A percentile compares a stretch with the other conserved stretches of the same genome.
These are phyloP conservation scores for Talaromyces proteolyticus DNA, from an alignment of 495 filamentous ascomycete species.

Conservation along the genomic window DNA sequence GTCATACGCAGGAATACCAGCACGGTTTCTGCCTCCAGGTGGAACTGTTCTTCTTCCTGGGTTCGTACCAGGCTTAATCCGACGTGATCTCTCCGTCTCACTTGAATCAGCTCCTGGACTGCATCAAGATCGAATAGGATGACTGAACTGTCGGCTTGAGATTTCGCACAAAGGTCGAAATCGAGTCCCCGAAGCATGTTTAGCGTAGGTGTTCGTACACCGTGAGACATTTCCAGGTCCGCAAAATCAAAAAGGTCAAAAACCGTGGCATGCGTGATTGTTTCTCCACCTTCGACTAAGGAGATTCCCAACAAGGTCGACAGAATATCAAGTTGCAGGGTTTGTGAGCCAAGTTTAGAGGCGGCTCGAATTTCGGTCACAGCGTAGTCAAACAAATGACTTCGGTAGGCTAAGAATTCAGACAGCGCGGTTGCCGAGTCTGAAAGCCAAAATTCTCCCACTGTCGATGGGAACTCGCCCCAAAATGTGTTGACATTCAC, in stretches of 20 bases:
- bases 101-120: conserved; percentile 55
- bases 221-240: conserved; percentile 55
- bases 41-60: conserved; percentile 51
- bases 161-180: conserved; percentile 50
- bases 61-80: conserved; percentile 42
- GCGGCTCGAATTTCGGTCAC: conserved; percentile 78
- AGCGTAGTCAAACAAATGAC: conserved; percentile 73
- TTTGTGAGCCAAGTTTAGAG: conserved; percentile 60
- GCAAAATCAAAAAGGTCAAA: conserved; percentile 95
- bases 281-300: conserved; percentile 51
- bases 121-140: conserved; percentile 51
- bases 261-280: conserved; percentile 61
- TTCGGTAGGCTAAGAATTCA: conserved; percentile 69
- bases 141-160: conserved; percentile 37
- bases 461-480: conserved; percentile 51
- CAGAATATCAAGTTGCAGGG: conserved; percentile 70
- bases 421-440: conserved; percentile 58
- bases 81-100: conserved; percentile 47
- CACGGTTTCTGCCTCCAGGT: conserved; percentile 51
- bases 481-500: conserved; percentile 60
- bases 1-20: conserved; percentile 56
- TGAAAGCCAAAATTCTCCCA: conserved; percentile 58
- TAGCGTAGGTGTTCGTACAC: conserved; percentile 40
- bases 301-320: conserved; percentile 75
- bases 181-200: conserved; percentile 55